phyloP scores from a whole-genome alignment of 2,329 filamentous ascomycete genomes.

The Cyphellophora attinorum region DNA sequence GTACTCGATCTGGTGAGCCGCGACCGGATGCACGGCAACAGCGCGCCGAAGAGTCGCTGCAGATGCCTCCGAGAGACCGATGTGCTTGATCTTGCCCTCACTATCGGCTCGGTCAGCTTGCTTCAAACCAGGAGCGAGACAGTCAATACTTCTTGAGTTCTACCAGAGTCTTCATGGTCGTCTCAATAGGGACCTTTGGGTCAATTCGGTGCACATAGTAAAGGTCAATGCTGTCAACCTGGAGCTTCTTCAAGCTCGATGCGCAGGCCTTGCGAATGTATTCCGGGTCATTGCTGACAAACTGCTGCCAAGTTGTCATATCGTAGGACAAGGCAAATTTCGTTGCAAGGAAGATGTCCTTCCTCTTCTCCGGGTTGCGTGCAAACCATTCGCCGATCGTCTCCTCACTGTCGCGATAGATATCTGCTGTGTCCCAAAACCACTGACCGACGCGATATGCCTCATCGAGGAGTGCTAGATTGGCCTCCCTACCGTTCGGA shows the following conservation, averaged over 20 bases:
- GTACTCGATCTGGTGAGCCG: slow-evolving; percentile 42
- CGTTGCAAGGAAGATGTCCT: slow-evolving; percentile 13
- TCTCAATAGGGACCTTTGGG: slow-evolving; percentile 32
- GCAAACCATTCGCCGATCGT: slow-evolving; percentile 20
- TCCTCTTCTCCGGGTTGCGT: slow-evolving; percentile 10
- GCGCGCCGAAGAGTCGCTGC: slow-evolving; percentile 39
- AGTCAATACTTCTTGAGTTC: slow-evolving; percentile 29
- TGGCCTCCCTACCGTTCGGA: slow-evolving; percentile 34
- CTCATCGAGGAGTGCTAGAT: slow-evolving; percentile 28
- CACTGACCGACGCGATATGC: slow-evolving; percentile 14
- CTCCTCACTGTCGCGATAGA: slow-evolving; percentile 23
- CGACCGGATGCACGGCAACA: slow-evolving; percentile 34
- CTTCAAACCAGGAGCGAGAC: neutral
- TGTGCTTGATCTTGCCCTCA: slow-evolving; percentile 40
- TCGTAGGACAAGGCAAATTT: slow-evolving; percentile 7
- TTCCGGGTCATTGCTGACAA: slow-evolving; percentile 26
- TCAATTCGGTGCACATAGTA: slow-evolving; percentile 37
- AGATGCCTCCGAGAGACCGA: slow-evolving; percentile 39
- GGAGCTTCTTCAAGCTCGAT: slow-evolving; percentile 26
- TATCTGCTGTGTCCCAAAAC: slow-evolving; percentile 23
- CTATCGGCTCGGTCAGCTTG: too few relatives aligned
- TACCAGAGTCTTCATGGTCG: slow-evolving; percentile 33
- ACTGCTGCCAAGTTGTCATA: slow-evolving; percentile 1
- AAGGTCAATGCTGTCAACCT: slow-evolving; percentile 30
- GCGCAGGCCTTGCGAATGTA: slow-evolving; percentile 27